Evolutionary conservation across 2,329 filamentous ascomycete genomes (phyloP), one percentile per base, ranked within the genome.

Genomic region (Aspergillus novoparasiticus): DNA sequence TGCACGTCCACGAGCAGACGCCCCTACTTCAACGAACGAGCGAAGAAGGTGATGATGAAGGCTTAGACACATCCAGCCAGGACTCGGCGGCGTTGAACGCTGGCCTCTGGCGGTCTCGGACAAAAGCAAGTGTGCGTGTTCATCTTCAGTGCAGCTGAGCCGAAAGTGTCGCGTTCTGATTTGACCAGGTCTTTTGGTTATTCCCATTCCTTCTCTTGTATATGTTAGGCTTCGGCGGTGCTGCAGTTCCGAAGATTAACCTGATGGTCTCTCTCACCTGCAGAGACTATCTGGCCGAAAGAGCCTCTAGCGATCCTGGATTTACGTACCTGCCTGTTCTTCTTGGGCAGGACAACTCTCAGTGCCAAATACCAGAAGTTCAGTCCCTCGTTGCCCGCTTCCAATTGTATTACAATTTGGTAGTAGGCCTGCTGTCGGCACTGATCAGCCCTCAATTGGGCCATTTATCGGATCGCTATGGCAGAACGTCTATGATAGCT

Each of bases 181-280:
- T 56, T 26, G 36, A 41, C 64, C 61, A 92, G 91, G 87, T 96
- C 58, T 92, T 85, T 77, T 98, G 93, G 92, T 83, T 98, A 5
- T 77, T 98, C 9, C 87, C 86, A 0, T 91, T 93, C 0, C 95
- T 94, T 77, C 84, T 91, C 61, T 78, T 97, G 51, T 94, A 93
- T 74, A 92, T 93, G 0, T 82, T 96, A 59, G 93, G 94, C 0
- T 94, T 95, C 76, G 95, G 94, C 36, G 93, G 92, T 61, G 86
- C 92, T 8, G 83, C 95, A 9, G 92, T 97, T 10, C 94, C 94
- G 11, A 95, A 91, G 76, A 84, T 97, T 66, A 96, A 97, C 73
- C 80, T 97, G 78, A 92, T 96, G 66, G 84, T 96, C 65, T 86
- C 89, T 62, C 84, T 99, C 32, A 87, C 98, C 58, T 99, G 95